Conservation (phyloP, 2,329 filamentous ascomycete species). For the Ceratocystis cubensis region DNA sequence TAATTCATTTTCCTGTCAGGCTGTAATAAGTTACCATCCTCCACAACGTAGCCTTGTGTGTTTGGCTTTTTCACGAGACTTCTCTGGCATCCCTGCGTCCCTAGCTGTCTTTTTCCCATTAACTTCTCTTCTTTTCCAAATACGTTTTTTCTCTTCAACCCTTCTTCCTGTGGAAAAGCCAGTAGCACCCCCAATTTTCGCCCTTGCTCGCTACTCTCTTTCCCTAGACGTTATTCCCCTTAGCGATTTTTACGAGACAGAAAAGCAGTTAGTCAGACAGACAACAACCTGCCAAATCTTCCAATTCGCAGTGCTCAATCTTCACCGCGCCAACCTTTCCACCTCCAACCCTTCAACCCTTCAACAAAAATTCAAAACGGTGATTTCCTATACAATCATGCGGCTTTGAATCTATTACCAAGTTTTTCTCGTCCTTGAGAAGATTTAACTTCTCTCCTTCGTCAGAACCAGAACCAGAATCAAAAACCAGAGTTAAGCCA, state of each 20-base stretch:
- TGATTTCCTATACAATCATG: slow-evolving; percentile 12
- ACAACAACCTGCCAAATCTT: not conserved
- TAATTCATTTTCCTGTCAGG: not conserved
- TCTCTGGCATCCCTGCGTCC: not conserved
- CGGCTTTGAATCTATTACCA: slow-evolving; percentile 16
- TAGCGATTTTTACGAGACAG: not conserved
- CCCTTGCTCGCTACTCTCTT: not conserved
- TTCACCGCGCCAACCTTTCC: not conserved
- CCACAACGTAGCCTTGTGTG: not conserved
- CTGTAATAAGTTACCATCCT: not conserved
- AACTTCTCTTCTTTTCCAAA: not conserved
- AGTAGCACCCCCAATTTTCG: not conserved
- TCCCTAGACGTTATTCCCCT: not conserved
- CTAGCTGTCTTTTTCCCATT: not conserved
- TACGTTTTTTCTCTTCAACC: not conserved
- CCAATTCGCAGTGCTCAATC: not conserved
- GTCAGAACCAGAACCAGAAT: not conserved
- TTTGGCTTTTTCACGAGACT: slow-evolving; percentile 16
- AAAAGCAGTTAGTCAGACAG: not conserved
- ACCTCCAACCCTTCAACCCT: not conserved
- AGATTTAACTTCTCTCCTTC: slow-evolving; percentile 15
- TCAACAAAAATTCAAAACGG: not conserved
- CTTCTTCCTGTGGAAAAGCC: not conserved
- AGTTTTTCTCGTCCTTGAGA: slow-evolving; percentile 17
- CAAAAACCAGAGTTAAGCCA: not conserved